Evolutionary conservation across 345 rosid genomes (phyloP).

Genomic region (Psidium guajava): DNA sequence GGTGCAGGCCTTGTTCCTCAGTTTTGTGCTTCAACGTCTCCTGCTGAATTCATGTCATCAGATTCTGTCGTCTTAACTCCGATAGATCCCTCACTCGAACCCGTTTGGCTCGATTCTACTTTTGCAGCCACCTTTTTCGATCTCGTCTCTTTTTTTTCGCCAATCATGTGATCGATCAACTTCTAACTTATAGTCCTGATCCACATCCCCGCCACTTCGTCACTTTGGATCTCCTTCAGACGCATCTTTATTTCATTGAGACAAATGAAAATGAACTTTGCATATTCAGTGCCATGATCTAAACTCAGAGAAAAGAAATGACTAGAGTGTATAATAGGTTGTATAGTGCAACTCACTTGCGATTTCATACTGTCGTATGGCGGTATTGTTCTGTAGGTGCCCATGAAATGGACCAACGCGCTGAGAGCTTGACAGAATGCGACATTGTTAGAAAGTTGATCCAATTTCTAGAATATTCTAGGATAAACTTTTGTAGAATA

Average conservation of each 20-base stretch:
- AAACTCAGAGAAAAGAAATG: too few relatives aligned
- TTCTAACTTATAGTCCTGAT: conserved; percentile 37
- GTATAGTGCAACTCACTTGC: too few relatives aligned
- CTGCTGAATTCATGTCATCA: not conserved
- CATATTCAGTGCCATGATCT: too few relatives aligned
- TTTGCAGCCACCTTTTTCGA: conserved; percentile 11
- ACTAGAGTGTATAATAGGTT: too few relatives aligned
- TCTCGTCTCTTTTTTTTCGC: conserved; percentile 8
- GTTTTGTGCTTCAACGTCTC: not conserved
- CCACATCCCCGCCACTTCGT: conserved; percentile 42
- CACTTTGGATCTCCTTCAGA: not conserved
- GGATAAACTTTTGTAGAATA: too few relatives aligned
- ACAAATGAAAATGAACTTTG: not conserved
- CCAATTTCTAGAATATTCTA: too few relatives aligned
- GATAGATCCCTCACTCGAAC: too few relatives aligned
- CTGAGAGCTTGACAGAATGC: conserved; percentile 7
- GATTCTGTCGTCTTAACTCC: conserved; percentile 3
- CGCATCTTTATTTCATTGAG: not conserved
- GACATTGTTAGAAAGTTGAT: too few relatives aligned
- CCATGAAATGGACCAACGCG: conserved; percentile 44
- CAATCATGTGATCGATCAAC: too few relatives aligned
- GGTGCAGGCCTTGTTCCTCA: too few relatives aligned
- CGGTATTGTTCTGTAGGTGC: conserved; percentile 42
- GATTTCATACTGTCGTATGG: too few relatives aligned
- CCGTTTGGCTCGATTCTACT: not conserved